Evolutionary conservation across 805 yeast species (phyloP).

Genomic region (Metschnikowia cerradonensis): DNA sequence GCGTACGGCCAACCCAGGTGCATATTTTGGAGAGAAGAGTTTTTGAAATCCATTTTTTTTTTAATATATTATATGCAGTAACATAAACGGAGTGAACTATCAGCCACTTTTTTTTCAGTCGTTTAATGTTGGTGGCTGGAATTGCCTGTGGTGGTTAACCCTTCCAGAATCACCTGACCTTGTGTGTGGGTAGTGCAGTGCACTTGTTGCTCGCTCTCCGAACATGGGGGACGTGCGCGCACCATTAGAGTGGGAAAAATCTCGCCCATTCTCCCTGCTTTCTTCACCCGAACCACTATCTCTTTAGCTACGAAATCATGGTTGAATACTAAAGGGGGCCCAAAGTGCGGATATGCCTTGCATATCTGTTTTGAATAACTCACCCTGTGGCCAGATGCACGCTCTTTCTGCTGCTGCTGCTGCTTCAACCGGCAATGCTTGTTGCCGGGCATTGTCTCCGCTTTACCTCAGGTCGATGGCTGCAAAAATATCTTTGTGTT

Average conservation of each 20-base stretch:
- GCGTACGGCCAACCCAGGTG: constrained; percentile 5
- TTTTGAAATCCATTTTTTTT: not conserved
- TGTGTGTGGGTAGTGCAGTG: not conserved
- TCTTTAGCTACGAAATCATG: not conserved
- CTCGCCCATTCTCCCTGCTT: not conserved
- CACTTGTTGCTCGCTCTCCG: not conserved
- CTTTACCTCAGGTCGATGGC: not conserved
- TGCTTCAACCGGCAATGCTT: not conserved
- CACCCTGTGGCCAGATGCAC: not conserved
- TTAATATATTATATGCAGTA: not conserved
- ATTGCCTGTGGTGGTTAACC: not conserved
- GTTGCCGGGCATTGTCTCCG: not conserved
- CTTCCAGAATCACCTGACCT: not conserved
- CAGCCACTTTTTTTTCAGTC: not conserved
- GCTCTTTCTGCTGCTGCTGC: not conserved
- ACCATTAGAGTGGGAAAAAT: not conserved
- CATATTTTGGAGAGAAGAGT: not conserved
- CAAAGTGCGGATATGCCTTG: too few relatives aligned
- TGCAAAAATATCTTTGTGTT: not conserved
- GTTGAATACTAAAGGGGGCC: not conserved
- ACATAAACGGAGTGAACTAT: not conserved
- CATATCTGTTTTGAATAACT: not conserved
- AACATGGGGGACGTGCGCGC: not conserved
- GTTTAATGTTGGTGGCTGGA: not conserved
- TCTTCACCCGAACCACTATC: not conserved